These are phyloP conservation scores for Mrakia blollopis DNA, from an alignment of 768 basidiomycete species.

Conservation along the genomic window DNA sequence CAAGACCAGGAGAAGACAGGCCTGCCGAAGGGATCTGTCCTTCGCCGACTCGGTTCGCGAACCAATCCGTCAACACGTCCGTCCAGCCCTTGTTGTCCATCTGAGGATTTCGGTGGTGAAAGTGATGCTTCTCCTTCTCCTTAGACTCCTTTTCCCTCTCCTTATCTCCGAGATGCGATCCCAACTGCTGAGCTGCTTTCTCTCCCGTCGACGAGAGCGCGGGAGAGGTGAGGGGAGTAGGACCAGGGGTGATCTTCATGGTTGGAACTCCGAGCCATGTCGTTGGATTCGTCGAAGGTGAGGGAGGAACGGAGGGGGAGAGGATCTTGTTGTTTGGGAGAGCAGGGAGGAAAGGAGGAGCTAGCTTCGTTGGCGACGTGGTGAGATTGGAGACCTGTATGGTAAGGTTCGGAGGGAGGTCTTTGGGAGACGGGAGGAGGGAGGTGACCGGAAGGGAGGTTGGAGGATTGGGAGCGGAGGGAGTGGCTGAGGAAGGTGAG, in stretches of 20 bases:
- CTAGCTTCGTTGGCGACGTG: background rate
- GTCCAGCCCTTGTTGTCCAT: constrained; percentile 14
- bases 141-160: constrained; percentile 17
- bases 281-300: background rate
- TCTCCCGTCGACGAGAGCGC: background rate
- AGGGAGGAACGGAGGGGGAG: background rate
- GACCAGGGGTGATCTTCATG: background rate
- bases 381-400: constrained; percentile 8
- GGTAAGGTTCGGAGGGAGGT: background rate
- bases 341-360: background rate
- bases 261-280: background rate
- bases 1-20: background rate
- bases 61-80: constrained; percentile 7
- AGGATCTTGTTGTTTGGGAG: background rate
- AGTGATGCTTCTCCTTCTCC: constrained; percentile 12
- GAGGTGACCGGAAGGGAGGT: background rate
- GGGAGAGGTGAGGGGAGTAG: background rate
- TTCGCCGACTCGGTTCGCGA: constrained; percentile 17
- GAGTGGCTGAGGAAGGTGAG: constrained; percentile 1
- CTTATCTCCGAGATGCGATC: constrained; percentile 15
- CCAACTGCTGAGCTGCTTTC: background rate
- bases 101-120: background rate
- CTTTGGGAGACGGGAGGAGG: background rate
- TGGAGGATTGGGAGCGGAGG: background rate
- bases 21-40: background rate